Percentiles rank a stretch among this genome's conserved stretches.
phyloP scores from a whole-genome alignment of 1,284 basidiomycete species.

The Malassezia slooffiae region DNA sequence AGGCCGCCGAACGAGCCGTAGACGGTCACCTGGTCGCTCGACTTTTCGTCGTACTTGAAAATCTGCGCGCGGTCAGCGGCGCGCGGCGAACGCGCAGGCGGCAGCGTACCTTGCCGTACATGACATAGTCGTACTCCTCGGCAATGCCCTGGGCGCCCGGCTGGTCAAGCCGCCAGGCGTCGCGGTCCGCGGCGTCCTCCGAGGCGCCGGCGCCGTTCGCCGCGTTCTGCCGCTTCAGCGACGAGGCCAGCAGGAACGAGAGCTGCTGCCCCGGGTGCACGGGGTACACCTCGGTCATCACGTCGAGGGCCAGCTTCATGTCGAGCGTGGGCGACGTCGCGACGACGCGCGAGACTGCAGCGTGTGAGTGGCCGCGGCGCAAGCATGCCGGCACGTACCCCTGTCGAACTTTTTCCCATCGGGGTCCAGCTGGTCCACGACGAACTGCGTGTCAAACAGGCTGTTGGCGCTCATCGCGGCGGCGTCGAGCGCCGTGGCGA shows the following conservation, averaged over 20 bases:
- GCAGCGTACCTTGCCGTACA: slow-evolving; percentile 81
- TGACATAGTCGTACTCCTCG: slow-evolving; percentile 96
- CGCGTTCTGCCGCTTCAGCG: slow-evolving; percentile 49
- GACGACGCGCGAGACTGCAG: slow-evolving; percentile 33
- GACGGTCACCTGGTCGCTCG: slow-evolving; percentile 72
- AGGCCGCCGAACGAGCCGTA: slow-evolving; percentile 96
- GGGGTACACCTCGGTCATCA: slow-evolving; percentile 47
- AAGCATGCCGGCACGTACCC: slow-evolving; percentile 54
- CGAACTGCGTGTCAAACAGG: slow-evolving; percentile 44
- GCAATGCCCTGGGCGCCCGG: slow-evolving; percentile 76
- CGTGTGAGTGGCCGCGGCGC: too few species aligned
- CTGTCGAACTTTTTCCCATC: slow-evolving; percentile 92
- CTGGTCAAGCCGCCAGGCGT: slow-evolving; percentile 78
- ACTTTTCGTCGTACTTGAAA: slow-evolving; percentile 88
- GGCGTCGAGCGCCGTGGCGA: too few species aligned
- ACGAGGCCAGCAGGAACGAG: slow-evolving; percentile 66
- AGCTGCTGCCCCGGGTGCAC: slow-evolving; percentile 57
- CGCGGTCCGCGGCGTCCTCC: slow-evolving; percentile 51
- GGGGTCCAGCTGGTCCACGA: slow-evolving; percentile 41
- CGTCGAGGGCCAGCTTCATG: slow-evolving; percentile 66
- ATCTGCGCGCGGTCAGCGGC: too few species aligned
- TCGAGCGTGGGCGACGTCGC: slow-evolving; percentile 55
- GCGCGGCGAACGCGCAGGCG: slow-evolving; percentile 1
- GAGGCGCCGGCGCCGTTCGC: slow-evolving; percentile 9
- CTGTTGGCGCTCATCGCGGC: slow-evolving; percentile 38